These are phyloP conservation scores for Dioszegia hungarica DNA, from an alignment of 768 basidiomycete species.

Conservation along the genomic window DNA sequence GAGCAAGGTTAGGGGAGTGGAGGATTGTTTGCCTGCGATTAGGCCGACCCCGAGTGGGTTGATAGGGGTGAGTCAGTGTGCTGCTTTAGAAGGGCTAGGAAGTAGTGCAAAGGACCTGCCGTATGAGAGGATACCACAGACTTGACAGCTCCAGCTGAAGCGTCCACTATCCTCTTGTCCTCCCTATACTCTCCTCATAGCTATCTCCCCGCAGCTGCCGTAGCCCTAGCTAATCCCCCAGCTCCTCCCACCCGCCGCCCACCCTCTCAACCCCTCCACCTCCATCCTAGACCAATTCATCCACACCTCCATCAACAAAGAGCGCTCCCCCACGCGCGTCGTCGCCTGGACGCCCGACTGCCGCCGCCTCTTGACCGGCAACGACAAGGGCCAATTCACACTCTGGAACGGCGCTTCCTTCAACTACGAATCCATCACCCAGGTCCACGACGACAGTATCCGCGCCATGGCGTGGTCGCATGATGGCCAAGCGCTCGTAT, in stretches of 20 bases:
- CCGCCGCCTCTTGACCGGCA: slow-evolving; percentile 85
- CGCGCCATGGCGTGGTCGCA: slow-evolving; percentile 86
- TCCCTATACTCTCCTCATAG: no score
- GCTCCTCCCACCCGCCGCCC: slow-evolving; percentile 91
- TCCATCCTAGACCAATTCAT: slow-evolving; percentile 96
- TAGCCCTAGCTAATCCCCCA: slow-evolving; percentile 47
- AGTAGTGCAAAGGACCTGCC: no score
- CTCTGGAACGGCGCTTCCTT: slow-evolving; percentile 98
- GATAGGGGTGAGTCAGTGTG: slow-evolving; percentile 62
- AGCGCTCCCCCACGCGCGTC: slow-evolving; percentile 92
- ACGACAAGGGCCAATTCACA: slow-evolving; percentile 95
- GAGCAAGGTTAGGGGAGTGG: slow-evolving; percentile 52
- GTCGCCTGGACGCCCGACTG: slow-evolving; percentile 99
- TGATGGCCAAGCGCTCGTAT: slow-evolving; percentile 86
- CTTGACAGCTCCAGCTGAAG: no score
- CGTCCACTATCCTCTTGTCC: no score
- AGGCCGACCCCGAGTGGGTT: slow-evolving; percentile 76
- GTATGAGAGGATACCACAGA: no score
- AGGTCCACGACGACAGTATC: slow-evolving; percentile 89
- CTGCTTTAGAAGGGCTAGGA: background rate
- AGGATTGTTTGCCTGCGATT: slow-evolving; percentile 55
- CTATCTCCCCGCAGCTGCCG: no score
- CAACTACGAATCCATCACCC: slow-evolving; percentile 99
- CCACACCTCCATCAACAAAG: slow-evolving; percentile 98
- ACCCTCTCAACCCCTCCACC: slow-evolving; percentile 82